Conservation (phyloP, 345 rosid genomes). For the Adansonia digitata region DNA sequence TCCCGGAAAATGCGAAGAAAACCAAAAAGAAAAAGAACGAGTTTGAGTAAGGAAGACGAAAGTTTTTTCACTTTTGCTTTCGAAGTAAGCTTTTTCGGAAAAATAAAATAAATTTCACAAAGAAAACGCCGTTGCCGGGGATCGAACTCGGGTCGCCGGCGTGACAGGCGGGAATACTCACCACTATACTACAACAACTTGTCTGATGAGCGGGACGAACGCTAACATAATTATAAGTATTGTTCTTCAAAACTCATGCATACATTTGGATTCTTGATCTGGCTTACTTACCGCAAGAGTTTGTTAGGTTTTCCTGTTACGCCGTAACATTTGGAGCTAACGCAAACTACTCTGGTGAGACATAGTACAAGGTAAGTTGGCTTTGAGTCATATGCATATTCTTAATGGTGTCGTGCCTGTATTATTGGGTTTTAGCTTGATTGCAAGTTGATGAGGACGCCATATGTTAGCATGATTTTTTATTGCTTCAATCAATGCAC, state of each 20-base stretch:
- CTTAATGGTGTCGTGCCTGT: background rate
- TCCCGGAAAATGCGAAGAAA: background rate
- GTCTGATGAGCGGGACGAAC: no score
- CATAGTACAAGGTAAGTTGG: conserved; percentile 76
- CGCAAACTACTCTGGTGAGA: conserved; percentile 76
- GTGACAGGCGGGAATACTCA: no score
- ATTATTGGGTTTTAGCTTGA: background rate
- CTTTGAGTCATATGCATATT: background rate
- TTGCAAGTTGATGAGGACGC: background rate
- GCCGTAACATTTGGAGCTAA: conserved; percentile 89
- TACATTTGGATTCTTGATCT: conserved; percentile 92
- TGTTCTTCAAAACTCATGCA: no score
- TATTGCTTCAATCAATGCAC: background rate
- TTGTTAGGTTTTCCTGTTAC: conserved; percentile 71
- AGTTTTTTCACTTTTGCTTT: background rate
- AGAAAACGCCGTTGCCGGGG: no score
- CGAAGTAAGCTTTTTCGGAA: no score
- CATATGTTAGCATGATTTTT: background rate
- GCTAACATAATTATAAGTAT: no score
- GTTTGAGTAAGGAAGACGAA: background rate
- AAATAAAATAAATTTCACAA: no score
- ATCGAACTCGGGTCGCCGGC: no score
- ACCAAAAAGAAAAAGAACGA: background rate
- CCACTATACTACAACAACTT: no score
- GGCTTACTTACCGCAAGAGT: conserved; percentile 70